phyloP scores from a whole-genome alignment of 2,329 filamentous ascomycete species.

The Grosmannia clavigera region DNA sequence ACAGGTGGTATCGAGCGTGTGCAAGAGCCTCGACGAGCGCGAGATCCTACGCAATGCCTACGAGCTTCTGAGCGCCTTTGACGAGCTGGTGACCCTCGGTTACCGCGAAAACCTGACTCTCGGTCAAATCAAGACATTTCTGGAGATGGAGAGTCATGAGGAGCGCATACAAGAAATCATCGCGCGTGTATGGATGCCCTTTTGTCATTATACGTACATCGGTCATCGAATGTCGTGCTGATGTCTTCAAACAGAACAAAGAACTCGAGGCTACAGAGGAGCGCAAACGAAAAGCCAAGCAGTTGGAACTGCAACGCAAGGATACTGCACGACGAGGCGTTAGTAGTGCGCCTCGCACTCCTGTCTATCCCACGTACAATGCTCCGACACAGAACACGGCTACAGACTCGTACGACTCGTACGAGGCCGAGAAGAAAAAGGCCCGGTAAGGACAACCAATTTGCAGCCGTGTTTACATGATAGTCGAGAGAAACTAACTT shows the following conservation, averaged over 20 bases:
- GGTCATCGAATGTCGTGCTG: not conserved
- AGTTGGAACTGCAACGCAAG: constrained; percentile 97
- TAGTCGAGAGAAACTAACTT: not conserved
- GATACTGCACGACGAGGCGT: constrained; percentile 64
- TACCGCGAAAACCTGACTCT: constrained; percentile 95
- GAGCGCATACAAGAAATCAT: constrained; percentile 99
- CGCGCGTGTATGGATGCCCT: constrained; percentile 51
- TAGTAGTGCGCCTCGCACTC: constrained; percentile 53
- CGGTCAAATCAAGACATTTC: constrained; percentile 95
- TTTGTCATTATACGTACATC: not conserved
- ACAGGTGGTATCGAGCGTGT: constrained; percentile 92
- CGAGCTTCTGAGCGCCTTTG: constrained; percentile 90
- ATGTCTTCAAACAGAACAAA: constrained; percentile 58
- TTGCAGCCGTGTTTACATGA: not conserved
- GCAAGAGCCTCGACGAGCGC: constrained; percentile 88
- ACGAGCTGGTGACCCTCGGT: constrained; percentile 89
- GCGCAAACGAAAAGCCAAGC: constrained; percentile 96
- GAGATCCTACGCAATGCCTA: constrained; percentile 94
- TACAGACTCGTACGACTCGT: constrained; percentile 78
- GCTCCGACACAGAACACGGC: constrained; percentile 55
- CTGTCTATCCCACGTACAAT: constrained; percentile 81
- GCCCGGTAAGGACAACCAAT: constrained; percentile 48
- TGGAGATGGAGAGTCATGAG: constrained; percentile 99
- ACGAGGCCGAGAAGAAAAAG: constrained; percentile 97
- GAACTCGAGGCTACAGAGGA: constrained; percentile 96